phyloP scores from a whole-genome alignment of 441 rosid species.

The Flueggea neowawraea region DNA sequence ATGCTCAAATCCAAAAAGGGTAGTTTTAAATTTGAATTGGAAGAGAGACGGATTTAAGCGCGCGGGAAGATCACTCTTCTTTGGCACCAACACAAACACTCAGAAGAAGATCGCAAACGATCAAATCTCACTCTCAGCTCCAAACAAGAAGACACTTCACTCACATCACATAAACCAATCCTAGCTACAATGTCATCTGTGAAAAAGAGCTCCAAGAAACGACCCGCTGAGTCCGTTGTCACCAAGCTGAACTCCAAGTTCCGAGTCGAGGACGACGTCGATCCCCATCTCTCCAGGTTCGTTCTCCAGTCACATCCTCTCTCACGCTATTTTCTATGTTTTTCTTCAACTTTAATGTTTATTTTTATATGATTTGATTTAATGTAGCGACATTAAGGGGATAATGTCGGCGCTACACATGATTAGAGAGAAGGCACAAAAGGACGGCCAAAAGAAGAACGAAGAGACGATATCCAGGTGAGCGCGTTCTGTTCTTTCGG shows the following conservation, averaged over 20 bases:
- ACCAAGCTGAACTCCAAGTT: constrained; percentile 41
- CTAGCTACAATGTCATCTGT: constrained; percentile 37
- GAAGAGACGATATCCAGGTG: constrained; percentile 89
- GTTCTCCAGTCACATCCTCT: constrained; percentile 1
- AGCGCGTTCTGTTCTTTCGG: not conserved
- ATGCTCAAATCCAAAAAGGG: too few species aligned
- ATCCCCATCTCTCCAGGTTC: constrained; percentile 68
- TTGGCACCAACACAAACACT: too few species aligned
- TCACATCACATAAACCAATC: not conserved
- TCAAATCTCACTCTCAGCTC: constrained; percentile 1
- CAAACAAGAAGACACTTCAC: too few species aligned
- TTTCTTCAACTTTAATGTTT: not conserved
- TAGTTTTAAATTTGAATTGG: too few species aligned
- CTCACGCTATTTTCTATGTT: not conserved
- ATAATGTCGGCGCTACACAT: constrained; percentile 79
- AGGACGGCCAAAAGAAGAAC: constrained; percentile 80
- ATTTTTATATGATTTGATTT: constrained; percentile 8
- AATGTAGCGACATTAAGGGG: constrained; percentile 72
- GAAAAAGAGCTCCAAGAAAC: constrained; percentile 43
- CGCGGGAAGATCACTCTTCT: too few species aligned
- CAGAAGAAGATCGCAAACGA: too few species aligned
- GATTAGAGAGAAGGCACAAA: constrained; percentile 69
- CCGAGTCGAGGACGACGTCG: constrained; percentile 45
- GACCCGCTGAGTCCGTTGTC: constrained; percentile 42
- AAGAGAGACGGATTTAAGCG: too few species aligned